Percentiles rank a stretch among this genome's conserved stretches.
Conservation (phyloP, 805 yeast genomes). For the Metschnikowia gruessii region DNA sequence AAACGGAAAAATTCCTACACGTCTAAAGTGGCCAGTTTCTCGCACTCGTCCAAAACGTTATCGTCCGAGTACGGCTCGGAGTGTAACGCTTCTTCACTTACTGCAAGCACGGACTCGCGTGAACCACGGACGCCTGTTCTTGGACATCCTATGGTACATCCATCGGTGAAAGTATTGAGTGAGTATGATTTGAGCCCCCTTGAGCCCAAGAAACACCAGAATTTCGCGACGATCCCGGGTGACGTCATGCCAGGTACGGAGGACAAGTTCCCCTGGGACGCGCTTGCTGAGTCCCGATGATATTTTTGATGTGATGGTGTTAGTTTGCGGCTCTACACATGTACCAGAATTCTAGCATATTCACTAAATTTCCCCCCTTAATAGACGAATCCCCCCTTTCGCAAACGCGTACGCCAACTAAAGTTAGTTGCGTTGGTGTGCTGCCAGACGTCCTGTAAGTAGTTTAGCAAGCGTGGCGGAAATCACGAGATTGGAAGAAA, state of each 20-base stretch:
- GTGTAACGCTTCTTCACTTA: conserved; percentile 1
- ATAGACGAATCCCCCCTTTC: too few relatives aligned
- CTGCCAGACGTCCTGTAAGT: too few relatives aligned
- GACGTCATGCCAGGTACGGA: background rate
- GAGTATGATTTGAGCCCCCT: conserved; percentile 15
- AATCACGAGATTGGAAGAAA: too few relatives aligned
- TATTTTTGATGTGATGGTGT: too few relatives aligned
- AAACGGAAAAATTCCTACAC: background rate
- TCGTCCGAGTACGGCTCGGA: conserved; percentile 6
- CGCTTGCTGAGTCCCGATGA: background rate
- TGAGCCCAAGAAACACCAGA: conserved; percentile 14
- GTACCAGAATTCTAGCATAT: too few relatives aligned
- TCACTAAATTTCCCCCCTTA: too few relatives aligned
- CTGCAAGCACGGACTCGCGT: conserved; percentile 2
- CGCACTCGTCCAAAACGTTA: background rate
- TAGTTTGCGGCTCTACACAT: too few relatives aligned
- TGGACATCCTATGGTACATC: conserved; percentile 1
- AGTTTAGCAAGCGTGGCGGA: too few relatives aligned
- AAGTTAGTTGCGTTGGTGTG: too few relatives aligned
- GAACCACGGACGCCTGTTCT: conserved; percentile 15
- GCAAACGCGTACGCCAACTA: too few relatives aligned
- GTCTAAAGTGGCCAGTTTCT: conserved; percentile 1
- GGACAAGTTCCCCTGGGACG: conserved; percentile 3
- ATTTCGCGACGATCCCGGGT: background rate
- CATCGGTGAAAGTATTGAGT: conserved; percentile 3